Evolutionary conservation across 2,329 filamentous ascomycete species (phyloP).

Genomic region (Leptosphaerulina australis): DNA sequence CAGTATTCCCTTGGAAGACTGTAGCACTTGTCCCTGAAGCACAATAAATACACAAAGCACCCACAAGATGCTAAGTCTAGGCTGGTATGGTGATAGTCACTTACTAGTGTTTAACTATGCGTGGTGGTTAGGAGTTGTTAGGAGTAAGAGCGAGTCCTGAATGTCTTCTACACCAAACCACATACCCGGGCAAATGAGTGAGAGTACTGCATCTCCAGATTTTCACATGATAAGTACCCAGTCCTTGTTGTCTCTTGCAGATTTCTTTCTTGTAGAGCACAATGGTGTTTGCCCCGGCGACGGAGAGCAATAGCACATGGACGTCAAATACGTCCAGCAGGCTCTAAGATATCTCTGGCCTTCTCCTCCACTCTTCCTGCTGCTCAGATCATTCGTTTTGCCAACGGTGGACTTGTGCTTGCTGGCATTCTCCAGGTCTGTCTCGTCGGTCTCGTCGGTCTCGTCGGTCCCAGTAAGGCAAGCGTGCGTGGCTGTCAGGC

Average conservation of each 20-base stretch:
- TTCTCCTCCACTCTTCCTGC: slow-evolving; percentile 17
- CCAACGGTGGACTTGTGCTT: too few relatives aligned
- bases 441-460: neutral
- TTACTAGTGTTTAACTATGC: slow-evolving; percentile 52
- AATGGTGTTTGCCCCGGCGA: too few relatives aligned
- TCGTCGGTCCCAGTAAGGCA: slow-evolving; percentile 8
- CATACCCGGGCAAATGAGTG: too few relatives aligned
- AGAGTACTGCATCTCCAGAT: too few relatives aligned
- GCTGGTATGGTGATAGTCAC: slow-evolving; percentile 57
- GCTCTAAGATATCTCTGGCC: slow-evolving; percentile 4
- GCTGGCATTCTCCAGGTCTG: too few relatives aligned
- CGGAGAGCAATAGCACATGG: too few relatives aligned
- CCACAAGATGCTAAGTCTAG: slow-evolving; percentile 61
- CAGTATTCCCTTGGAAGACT: slow-evolving; percentile 60
- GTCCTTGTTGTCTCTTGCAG: too few relatives aligned
- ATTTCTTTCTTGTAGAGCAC: too few relatives aligned
- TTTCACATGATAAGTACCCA: too few relatives aligned
- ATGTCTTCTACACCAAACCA: too few relatives aligned
- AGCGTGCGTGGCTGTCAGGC: neutral
- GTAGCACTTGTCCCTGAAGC: slow-evolving; percentile 62
- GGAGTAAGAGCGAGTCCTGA: too few relatives aligned
- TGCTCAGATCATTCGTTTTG: slow-evolving; percentile 18
- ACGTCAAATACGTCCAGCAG: neutral
- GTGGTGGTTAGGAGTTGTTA: too few relatives aligned
- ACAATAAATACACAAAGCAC: slow-evolving; percentile 60